phyloP scores from a whole-genome alignment of 306 rosid species.

The Argentina anserina region DNA sequence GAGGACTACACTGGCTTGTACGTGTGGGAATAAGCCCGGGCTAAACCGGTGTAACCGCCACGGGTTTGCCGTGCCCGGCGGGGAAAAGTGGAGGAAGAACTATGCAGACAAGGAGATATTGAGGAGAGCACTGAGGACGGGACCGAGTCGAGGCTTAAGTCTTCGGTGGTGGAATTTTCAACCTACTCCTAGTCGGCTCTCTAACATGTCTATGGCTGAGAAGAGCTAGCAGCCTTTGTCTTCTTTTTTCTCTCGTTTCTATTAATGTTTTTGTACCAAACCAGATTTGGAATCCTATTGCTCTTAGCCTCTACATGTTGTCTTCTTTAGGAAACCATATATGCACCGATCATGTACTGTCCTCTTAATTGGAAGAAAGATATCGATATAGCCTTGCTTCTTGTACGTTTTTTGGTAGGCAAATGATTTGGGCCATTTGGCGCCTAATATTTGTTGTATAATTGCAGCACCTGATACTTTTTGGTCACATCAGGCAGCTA shows the following conservation, averaged over 20 bases:
- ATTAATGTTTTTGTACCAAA: background rate
- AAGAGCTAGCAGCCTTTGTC: background rate
- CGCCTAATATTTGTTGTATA: background rate
- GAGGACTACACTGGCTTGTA: conserved; percentile 32
- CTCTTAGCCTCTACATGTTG: background rate
- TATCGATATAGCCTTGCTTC: background rate
- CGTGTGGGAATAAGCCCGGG: conserved; percentile 49
- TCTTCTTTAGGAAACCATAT: background rate
- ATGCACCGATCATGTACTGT: background rate
- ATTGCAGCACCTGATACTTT: background rate
- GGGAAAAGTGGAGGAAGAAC: conserved; percentile 42
- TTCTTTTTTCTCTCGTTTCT: background rate
- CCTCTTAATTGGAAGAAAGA: background rate
- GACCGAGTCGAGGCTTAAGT: conserved; percentile 45
- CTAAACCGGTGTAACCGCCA: conserved; percentile 49
- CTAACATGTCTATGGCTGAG: conserved; percentile 74
- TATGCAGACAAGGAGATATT: conserved; percentile 56
- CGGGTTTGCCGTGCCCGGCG: conserved; percentile 42
- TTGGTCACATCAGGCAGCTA: background rate
- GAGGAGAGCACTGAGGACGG: conserved; percentile 56
- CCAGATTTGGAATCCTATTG: background rate
- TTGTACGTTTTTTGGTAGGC: background rate
- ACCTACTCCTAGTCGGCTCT: conserved; percentile 85
- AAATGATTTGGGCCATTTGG: background rate
- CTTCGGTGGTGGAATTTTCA: conserved; percentile 82